Evolutionary conservation across 495 filamentous ascomycete species (phyloP).

Genomic region (Pyrenopolyporus hunteri): DNA sequence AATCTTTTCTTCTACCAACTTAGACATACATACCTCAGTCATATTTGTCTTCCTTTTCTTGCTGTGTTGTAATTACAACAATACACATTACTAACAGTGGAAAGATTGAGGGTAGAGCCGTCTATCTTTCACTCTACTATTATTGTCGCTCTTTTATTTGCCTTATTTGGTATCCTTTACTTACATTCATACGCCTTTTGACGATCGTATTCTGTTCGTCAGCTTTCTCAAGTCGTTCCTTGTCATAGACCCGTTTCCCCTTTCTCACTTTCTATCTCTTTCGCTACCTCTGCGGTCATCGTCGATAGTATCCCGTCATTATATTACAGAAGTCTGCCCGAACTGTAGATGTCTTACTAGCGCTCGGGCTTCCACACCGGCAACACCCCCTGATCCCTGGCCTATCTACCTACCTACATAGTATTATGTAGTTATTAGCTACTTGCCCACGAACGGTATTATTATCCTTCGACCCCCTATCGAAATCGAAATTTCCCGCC

Average conservation of each 20-base stretch:
- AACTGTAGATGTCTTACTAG: slow-evolving; percentile 28
- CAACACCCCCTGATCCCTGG: slow-evolving; percentile 33
- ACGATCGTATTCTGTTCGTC: background rate
- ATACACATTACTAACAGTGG: slow-evolving; percentile 10
- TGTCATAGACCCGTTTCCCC: background rate
- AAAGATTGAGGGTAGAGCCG: slow-evolving; percentile 2
- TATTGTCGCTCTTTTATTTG: slow-evolving; percentile 19
- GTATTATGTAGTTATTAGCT: background rate
- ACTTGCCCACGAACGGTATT: slow-evolving; percentile 12
- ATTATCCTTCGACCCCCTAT: slow-evolving; percentile 34
- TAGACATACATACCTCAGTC: background rate
- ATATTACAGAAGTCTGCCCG: background rate
- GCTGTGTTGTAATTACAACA: too few relatives aligned
- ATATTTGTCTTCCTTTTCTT: slow-evolving; percentile 4
- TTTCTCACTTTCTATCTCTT: background rate
- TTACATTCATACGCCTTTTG: background rate
- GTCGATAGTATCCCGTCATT: background rate
- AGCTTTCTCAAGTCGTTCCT: slow-evolving; percentile 1
- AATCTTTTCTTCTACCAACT: background rate
- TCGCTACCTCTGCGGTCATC: background rate
- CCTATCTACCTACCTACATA: background rate
- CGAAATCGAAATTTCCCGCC: slow-evolving; percentile 40
- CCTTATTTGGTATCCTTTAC: slow-evolving; percentile 1
- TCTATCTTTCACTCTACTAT: background rate
- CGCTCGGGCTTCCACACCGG: slow-evolving; percentile 31